A percentile compares a stretch with the other conserved stretches of the same genome.
Conservation (phyloP, 2,329 filamentous ascomycete species). For the Apiospora kogelbergensis region DNA sequence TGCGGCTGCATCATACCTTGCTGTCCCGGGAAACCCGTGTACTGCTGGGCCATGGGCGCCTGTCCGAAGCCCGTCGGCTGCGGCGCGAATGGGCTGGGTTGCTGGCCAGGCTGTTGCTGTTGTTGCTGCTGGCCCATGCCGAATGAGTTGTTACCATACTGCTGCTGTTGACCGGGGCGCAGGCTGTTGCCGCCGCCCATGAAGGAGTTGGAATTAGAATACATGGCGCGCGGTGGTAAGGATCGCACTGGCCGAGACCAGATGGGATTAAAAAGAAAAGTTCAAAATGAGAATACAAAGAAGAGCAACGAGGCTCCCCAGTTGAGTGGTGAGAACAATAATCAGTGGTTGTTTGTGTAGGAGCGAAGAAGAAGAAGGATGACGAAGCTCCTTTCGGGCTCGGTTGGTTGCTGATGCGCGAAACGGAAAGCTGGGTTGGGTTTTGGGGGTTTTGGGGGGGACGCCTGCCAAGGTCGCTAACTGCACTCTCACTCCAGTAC, state of each 20-base stretch:
- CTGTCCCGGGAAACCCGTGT: conserved; percentile 57
- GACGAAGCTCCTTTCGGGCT: conserved; percentile 21
- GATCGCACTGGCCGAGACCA: background rate
- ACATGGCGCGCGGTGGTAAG: conserved; percentile 58
- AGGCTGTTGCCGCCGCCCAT: conserved; percentile 76
- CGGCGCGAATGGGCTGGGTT: conserved; percentile 54
- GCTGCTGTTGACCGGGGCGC: conserved; percentile 65
- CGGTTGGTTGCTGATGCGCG: background rate
- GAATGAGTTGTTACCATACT: conserved; percentile 54
- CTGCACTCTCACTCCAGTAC: background rate
- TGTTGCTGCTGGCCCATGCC: conserved; percentile 39
- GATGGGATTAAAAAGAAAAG: background rate
- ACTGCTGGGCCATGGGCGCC: conserved; percentile 55
- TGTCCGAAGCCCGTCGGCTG: conserved; percentile 63
- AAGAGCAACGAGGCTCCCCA: conserved; percentile 25
- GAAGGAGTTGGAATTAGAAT: conserved; percentile 84
- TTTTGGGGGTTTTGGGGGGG: conserved; percentile 11
- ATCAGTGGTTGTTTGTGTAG: background rate
- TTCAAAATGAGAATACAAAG: conserved; percentile 2
- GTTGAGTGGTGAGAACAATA: conserved; percentile 15
- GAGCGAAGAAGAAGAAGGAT: conserved; percentile 10
- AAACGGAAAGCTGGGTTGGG: conserved; percentile 10
- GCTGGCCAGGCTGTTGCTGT: conserved; percentile 41
- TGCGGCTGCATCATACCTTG: conserved; percentile 52
- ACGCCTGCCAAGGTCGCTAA: background rate